Base-by-base conservation (phyloP, 2,329 filamentous ascomycete species). In the Microdochium paspali region DNA sequence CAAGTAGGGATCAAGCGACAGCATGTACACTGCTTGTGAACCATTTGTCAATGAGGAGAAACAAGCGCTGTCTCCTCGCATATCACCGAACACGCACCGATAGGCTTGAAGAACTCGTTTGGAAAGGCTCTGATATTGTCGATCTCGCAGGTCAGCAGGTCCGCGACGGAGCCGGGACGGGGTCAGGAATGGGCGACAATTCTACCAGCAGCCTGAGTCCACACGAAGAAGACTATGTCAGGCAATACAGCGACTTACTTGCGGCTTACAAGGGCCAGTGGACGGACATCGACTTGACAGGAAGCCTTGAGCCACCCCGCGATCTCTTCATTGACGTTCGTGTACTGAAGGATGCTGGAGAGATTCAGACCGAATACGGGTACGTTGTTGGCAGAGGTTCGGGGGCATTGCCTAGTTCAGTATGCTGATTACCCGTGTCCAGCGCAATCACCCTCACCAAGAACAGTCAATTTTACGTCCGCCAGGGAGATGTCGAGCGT, bases 301-400 rank as follows among this genome's bases (percentile, higher is more conserved):
- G 93, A 26, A 93, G 87, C 60, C 71, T 98, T 61, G 90, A 95
- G 61, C 93, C 93, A 23, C 93, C 93, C n/a, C 81, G 82, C 57
- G 93, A 98, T 66, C 70, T 98, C 46, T 98, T 97, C 65, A 95
- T 98, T 58, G 93, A 98, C 65, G 93, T 98, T 30, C 77, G 93
- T 44, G 93, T 98, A 44, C 69, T 98, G 53, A 96, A 93, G 64
- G 93, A 98, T 70, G 93, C 91, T 1, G 93, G 94, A 4, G 93
- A 98, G 72, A 96, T 98, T 54, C 91, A 98, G 70, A 98, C 93
- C 0, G 94, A 98, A 73, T 98, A 98, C 62, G 93, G 93, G 86
- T 95, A 75, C 66, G 84, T 47, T 39, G 40, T 26, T 39, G 24
- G 26, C 45, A 42, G 31, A 47, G 24, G 40, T 23, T 24, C 9